Evolutionary conservation across 306 rosid species (phyloP).

Genomic region (Cucumis hystrix): DNA sequence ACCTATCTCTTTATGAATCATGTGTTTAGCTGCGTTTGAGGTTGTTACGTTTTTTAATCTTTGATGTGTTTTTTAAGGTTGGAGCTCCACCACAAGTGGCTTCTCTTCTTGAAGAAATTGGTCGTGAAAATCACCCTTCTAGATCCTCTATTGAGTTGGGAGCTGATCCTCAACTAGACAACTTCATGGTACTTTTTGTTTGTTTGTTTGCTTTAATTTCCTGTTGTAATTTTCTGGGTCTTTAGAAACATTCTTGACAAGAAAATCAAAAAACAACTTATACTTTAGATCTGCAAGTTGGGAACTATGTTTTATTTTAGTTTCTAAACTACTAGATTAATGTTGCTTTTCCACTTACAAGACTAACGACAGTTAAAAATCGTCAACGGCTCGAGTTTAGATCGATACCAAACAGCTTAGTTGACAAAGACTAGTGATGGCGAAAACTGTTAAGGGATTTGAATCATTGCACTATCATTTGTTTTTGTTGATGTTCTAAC

Average conservation of each 20-base stretch:
- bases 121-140: slow-evolving; percentile 20
- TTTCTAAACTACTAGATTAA: background rate
- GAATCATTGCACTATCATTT: too few species aligned
- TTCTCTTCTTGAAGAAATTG: slow-evolving; percentile 47
- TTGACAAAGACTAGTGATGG: too few species aligned
- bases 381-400: too few species aligned
- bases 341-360: background rate
- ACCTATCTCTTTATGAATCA: too few species aligned
- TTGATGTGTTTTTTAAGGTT: slow-evolving; percentile 32
- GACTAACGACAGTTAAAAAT: too few species aligned
- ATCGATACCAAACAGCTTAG: too few species aligned
- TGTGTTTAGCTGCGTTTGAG: background rate
- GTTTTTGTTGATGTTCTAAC: too few species aligned
- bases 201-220: background rate
- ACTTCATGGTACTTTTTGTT: slow-evolving; percentile 51
- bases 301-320: background rate
- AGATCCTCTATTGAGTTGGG: slow-evolving; percentile 31
- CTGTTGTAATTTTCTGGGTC: background rate
- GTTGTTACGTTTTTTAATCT: background rate
- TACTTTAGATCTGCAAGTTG: background rate
- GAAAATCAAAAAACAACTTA: background rate
- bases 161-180: slow-evolving; percentile 80
- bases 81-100: slow-evolving; percentile 70
- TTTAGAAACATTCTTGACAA: background rate
- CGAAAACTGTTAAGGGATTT: too few species aligned